A percentile compares a stretch with the other conserved stretches of the same genome.
phyloP scores from a whole-genome alignment of 129 eudicot genomes.

The Flaveria trinervia region DNA sequence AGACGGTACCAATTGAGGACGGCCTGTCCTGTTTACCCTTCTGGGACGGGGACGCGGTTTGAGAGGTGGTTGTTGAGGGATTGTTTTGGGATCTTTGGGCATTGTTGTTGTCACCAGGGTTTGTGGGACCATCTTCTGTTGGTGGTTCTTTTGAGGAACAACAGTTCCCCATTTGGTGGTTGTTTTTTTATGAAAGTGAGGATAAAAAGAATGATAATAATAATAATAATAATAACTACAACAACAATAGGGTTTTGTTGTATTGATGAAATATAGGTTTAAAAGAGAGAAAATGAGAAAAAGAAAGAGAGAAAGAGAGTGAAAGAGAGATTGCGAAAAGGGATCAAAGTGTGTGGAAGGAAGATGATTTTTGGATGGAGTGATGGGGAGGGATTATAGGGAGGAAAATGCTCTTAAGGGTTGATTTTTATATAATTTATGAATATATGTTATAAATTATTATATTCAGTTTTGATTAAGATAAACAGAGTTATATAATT shows the following conservation, averaged over 20 bases:
- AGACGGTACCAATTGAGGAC: conserved; percentile 58
- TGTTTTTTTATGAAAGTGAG: background rate
- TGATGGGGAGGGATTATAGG: conserved; percentile 55
- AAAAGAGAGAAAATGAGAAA: conserved; percentile 23
- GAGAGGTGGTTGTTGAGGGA: conserved; percentile 33
- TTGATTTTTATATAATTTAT: no score
- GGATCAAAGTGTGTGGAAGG: conserved; percentile 24
- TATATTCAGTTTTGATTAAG: no score
- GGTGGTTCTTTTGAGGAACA: conserved; percentile 47
- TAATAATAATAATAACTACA: no score
- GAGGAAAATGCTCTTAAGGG: background rate
- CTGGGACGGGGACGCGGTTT: conserved; percentile 33
- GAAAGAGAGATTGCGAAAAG: conserved; percentile 1
- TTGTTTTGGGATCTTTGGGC: conserved; percentile 24
- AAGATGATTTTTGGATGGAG: conserved; percentile 29
- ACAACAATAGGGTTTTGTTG: conserved; percentile 30
- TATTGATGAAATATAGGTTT: conserved; percentile 12
- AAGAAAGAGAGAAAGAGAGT: conserved; percentile 22
- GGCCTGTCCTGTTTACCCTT: conserved; percentile 40
- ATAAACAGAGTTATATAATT: no score
- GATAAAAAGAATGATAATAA: background rate
- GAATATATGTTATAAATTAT: no score
- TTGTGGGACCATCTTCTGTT: conserved; percentile 16
- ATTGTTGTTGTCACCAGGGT: background rate
- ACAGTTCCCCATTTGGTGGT: conserved; percentile 64